Evolutionary conservation across 129 eudicot genomes (phyloP).

Genomic region (Pseudognaphalium luteoalbum): DNA sequence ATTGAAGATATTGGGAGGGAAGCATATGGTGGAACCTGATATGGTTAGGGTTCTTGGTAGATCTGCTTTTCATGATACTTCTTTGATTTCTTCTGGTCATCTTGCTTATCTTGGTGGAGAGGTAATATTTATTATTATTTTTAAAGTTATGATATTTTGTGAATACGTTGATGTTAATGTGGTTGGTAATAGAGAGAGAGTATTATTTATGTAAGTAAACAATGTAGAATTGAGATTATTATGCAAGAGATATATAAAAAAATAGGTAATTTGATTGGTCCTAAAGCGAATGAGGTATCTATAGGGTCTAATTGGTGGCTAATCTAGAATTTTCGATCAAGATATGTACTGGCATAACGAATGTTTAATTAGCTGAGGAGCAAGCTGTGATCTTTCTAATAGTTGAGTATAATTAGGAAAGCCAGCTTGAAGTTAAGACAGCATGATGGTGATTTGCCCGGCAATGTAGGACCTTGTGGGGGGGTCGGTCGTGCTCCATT

Average conservation of each 20-base stretch:
- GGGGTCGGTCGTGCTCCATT: too few relatives aligned
- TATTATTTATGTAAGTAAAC: not conserved
- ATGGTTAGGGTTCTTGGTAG: slow-evolving; percentile 94
- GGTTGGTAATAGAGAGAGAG: not conserved
- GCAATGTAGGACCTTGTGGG: too few relatives aligned
- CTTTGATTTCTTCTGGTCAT: slow-evolving; percentile 78
- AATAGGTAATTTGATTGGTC: not conserved
- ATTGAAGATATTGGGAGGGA: slow-evolving; percentile 92
- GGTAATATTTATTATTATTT: slow-evolving; percentile 39
- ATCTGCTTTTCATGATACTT: slow-evolving; percentile 97
- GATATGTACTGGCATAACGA: not conserved
- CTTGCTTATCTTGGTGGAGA: slow-evolving; percentile 96
- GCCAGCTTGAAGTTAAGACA: not conserved
- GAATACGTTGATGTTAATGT: not conserved
- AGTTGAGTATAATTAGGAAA: not conserved
- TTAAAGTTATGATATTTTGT: not conserved
- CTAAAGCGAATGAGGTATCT: not conserved
- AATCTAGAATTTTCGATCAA: not conserved
- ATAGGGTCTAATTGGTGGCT: not conserved
- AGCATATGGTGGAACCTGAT: slow-evolving; percentile 96
- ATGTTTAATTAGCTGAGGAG: too few relatives aligned
- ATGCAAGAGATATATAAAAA: not conserved
- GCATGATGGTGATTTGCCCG: too few relatives aligned
- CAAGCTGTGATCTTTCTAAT: not conserved
- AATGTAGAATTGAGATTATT: not conserved